Base-by-base conservation (phyloP, 2,329 filamentous ascomycete genomes). In the Pestalotiopsis sp. region DNA sequence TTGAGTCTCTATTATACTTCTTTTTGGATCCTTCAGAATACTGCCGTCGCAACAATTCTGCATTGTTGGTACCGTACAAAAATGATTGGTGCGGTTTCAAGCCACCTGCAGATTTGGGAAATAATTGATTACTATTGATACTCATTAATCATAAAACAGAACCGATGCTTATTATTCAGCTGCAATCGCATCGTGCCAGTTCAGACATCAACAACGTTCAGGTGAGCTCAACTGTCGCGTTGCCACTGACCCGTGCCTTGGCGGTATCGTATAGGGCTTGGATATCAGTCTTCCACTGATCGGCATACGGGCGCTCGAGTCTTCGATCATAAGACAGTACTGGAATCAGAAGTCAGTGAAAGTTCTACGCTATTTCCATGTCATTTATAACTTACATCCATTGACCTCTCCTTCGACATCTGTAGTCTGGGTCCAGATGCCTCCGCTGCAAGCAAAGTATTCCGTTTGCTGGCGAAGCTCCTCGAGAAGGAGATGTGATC, bases 331-430 rank as follows among this genome's bases (percentile, higher is more conserved):
- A 92, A 0, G 90, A 92, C 72, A 92, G 77, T 68, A 93, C 68
- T 71, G 12, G 14, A 6, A 57, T 11, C 13, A 23, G 20, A 27
- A 17, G 20, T 66, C 25, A 66, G 63, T 36, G 3, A 61, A 36
- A 27, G 17, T n/a, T n/a, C n/a, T n/a, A n/a, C n/a, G 23, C 56
- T 4, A 4, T 23, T 49, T 49, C n/a, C 12, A 2, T 23, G 17
- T 14, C 12, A 13, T 39, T 45, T 5, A n/a, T 27, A 1, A 69
- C 70, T 69, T 62, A 69, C 70, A 80, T 0, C 91, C 91, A 72
- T 93, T 93, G 9, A 93, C 89, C 76, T 93, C 91, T 4, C 91
- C 91, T 76, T 93, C 91, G 0, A 93, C 91, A 73, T 93, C 91
- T 0, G 89, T 92, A 0, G 91, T 93, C 81, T 93, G 91, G 0